Base-by-base conservation (phyloP, 768 basidiomycete genomes). In the Ramaria rubella region DNA sequence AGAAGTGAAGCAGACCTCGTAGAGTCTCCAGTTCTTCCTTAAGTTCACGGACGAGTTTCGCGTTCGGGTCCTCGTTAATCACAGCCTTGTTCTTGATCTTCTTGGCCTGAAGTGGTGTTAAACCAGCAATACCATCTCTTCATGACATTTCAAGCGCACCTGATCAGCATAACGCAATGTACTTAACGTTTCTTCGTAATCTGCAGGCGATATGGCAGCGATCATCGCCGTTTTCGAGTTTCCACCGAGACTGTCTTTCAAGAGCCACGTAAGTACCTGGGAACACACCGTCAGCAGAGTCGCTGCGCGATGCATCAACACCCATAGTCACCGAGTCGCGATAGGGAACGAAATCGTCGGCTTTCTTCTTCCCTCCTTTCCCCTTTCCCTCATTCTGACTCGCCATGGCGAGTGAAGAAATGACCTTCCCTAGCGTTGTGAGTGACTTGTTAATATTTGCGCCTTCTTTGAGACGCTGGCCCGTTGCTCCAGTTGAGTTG, bases 11-110 rank as follows among this genome's bases (percentile, higher is more conserved):
- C 75, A 66, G 70, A 85, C 86, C 86, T 77, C 93, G 81, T 45
- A 97, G 86, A 73, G 89, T 77, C 68, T 95, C 91, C 43, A 99
- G 76, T 72, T 99, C 96, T 75, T 98, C 96, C 72, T 98, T 99
- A 70, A 99, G 87, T 72, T 98, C 95, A 48, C 94, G 86, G 57
- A 99, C 94, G 57, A 99, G 87, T 76, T 93, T 97, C 67, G 95
- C 95, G 65, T 97, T 99, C 30, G 96, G 96, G 80, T 99, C 96
- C 75, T 99, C 96, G 73, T 99, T 99, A 62, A 99, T 90, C 58
- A 98, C 84, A 15, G 96, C 95, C 76, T 97, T 95, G 73, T 97
- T 99, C 85, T 94, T 97, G 74, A 99, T 99, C 85, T 95, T 95
- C 86, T 99, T 99, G 31, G 95, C 94, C 58, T 76, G 60, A 42